Conservation (phyloP, 2,329 filamentous ascomycete genomes). For the Alternaria ethzedia region DNA sequence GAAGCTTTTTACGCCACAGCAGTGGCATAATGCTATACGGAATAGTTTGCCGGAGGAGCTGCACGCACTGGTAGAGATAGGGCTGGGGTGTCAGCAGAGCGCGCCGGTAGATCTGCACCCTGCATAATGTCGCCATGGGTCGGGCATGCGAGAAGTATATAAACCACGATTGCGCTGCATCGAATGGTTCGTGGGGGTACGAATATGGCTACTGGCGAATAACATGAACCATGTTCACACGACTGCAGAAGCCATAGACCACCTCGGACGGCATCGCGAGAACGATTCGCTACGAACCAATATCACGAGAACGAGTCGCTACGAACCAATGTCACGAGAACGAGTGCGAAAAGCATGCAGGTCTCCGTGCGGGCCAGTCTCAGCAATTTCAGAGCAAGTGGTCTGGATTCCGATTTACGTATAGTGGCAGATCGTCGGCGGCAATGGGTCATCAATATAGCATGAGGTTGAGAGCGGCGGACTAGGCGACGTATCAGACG, state of each 20-base stretch:
- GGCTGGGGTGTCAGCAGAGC: too few species aligned
- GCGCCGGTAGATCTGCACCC: neutral
- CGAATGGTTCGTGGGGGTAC: neutral
- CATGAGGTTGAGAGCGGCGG: neutral
- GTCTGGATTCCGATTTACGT: neutral
- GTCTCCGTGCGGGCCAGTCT: neutral
- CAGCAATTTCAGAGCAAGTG: neutral
- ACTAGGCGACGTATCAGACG: neutral
- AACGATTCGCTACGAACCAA: constrained; percentile 19
- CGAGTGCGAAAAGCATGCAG: neutral
- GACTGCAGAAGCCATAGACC: neutral
- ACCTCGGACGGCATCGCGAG: constrained; percentile 41
- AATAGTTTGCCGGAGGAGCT: neutral
- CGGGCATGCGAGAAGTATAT: too few species aligned
- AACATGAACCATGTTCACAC: neutral
- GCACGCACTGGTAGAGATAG: too few species aligned
- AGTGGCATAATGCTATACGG: constrained; percentile 1
- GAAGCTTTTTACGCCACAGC: constrained; percentile 6
- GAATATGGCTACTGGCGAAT: neutral
- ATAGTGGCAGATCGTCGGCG: constrained; percentile 49
- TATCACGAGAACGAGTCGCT: constrained; percentile 6
- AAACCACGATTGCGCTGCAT: neutral
- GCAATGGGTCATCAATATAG: constrained; percentile 41
- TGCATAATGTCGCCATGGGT: neutral
- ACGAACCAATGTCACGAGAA: constrained; percentile 18